These are phyloP conservation scores for Arxiozyma heterogenica DNA, from an alignment of 1,139 yeast species.

Conservation along the genomic window DNA sequence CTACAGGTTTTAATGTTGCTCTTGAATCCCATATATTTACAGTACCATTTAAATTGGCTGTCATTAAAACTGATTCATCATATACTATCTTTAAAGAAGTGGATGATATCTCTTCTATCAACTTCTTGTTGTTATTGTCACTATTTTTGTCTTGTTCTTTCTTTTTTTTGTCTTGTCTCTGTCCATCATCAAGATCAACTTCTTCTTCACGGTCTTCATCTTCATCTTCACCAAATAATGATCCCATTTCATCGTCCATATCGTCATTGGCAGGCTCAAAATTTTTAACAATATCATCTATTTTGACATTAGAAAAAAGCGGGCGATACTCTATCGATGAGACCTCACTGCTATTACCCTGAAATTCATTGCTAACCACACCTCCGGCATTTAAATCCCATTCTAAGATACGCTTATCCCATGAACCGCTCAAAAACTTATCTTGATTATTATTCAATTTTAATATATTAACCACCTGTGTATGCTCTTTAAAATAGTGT, in stretches of 20 bases:
- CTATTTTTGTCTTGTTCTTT: neutral
- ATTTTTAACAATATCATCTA: slow-evolving; percentile 12
- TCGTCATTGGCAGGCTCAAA: slow-evolving; percentile 15
- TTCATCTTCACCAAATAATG: slow-evolving; percentile 74
- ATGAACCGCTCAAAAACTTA: slow-evolving; percentile 68
- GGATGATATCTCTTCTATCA: slow-evolving; percentile 24
- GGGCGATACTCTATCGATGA: slow-evolving; percentile 78
- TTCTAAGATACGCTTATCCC: slow-evolving; percentile 76
- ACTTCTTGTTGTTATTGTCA: slow-evolving; percentile 5
- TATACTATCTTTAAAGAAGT: slow-evolving; percentile 22
- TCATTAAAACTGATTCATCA: slow-evolving; percentile 60
- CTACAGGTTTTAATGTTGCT: slow-evolving; percentile 36
- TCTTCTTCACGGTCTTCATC: slow-evolving; percentile 36
- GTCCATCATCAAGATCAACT: neutral
- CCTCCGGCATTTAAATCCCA: slow-evolving; percentile 89
- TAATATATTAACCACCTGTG: slow-evolving; percentile 65
- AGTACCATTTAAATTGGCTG: slow-evolving; percentile 79
- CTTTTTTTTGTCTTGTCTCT: slow-evolving; percentile 13
- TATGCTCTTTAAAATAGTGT: slow-evolving; percentile 61
- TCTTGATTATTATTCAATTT: slow-evolving; percentile 44
- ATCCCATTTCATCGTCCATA: slow-evolving; percentile 62
- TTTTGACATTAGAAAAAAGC: slow-evolving; percentile 40
- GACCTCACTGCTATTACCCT: slow-evolving; percentile 65
- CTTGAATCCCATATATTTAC: slow-evolving; percentile 80
- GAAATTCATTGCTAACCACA: slow-evolving; percentile 35